A percentile compares a stretch with the other conserved stretches of the same genome.
These are phyloP conservation scores for Daldinia concentrica DNA, from an alignment of 495 filamentous ascomycete species.

Conservation along the genomic window DNA sequence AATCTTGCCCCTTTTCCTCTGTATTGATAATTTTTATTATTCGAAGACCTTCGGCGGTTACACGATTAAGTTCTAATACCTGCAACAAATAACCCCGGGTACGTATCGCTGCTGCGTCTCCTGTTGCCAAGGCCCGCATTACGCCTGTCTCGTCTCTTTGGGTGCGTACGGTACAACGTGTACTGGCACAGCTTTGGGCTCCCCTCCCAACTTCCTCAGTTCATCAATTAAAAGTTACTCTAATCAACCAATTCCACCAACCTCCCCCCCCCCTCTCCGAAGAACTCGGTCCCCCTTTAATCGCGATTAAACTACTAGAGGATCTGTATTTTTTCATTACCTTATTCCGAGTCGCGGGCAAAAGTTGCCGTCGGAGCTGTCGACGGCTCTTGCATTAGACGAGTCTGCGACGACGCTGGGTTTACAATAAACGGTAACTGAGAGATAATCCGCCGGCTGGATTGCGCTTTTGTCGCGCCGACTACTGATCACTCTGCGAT, in stretches of 20 bases:
- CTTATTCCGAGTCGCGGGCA: conserved; percentile 10
- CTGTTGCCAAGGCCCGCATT: conserved; percentile 38
- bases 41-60: not conserved
- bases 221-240: conserved; percentile 33
- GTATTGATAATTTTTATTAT: not conserved
- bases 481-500: conserved; percentile 33
- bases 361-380: conserved; percentile 18
- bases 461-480: conserved; percentile 44
- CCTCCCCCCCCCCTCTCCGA: conserved; percentile 17
- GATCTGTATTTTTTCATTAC: conserved; percentile 16
- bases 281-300: conserved; percentile 6
- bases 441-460: conserved; percentile 43
- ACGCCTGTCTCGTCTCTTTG: conserved; percentile 20
- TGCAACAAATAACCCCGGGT: not conserved
- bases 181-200: conserved; percentile 26
- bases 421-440: conserved; percentile 2
- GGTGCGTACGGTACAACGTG: conserved; percentile 24
- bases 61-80: not conserved
- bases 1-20: not conserved
- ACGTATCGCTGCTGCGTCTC: conserved; percentile 4
- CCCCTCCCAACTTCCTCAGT: conserved; percentile 33
- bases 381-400: conserved; percentile 4
- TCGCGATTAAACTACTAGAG: conserved; percentile 22
- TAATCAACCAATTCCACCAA: conserved; percentile 38
- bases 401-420: conserved; percentile 23